Evolutionary conservation across 225 moss, liverwort and hornwort species (phyloP).

Genomic region (Ulota crispa): DNA sequence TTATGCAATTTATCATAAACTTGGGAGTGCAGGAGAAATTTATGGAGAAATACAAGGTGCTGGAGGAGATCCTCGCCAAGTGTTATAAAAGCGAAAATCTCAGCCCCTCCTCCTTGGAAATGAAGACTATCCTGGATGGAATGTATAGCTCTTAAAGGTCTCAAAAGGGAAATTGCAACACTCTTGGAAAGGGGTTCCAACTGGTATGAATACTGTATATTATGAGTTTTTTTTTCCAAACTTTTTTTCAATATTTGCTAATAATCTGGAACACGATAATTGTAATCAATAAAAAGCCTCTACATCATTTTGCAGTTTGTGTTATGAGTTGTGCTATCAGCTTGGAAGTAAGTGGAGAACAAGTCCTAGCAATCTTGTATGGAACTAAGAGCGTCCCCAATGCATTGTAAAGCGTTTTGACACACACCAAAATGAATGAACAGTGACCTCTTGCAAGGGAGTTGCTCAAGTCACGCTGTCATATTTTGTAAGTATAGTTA

Average conservation of each 20-base stretch:
- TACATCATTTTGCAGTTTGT: constrained; percentile 11
- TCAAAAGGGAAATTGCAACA: neutral
- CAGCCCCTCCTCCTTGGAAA: constrained; percentile 65
- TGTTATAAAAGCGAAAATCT: constrained; percentile 80
- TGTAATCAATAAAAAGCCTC: neutral
- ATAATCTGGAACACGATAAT: neutral
- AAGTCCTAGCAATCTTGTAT: neutral
- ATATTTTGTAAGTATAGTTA: too few relatives aligned
- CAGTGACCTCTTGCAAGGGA: too few relatives aligned
- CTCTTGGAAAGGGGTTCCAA: neutral
- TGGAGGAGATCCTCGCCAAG: constrained; percentile 73
- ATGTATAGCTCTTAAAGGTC: constrained; percentile 23
- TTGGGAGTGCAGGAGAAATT: constrained; percentile 43
- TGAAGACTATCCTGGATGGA: constrained; percentile 65
- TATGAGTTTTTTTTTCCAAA: neutral
- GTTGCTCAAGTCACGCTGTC: too few relatives aligned
- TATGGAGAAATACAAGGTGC: constrained; percentile 80
- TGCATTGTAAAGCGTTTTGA: too few relatives aligned
- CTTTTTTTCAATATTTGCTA: too few relatives aligned
- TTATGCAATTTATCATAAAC: neutral
- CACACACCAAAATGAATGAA: too few relatives aligned
- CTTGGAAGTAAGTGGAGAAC: neutral
- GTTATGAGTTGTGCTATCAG: neutral
- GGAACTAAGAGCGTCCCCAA: neutral
- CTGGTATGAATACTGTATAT: neutral